A percentile compares a stretch with the other conserved stretches of the same genome.
Evolutionary conservation across 2,329 filamentous ascomycete species (phyloP).

Genomic region (Trichoderma guizhouense): DNA sequence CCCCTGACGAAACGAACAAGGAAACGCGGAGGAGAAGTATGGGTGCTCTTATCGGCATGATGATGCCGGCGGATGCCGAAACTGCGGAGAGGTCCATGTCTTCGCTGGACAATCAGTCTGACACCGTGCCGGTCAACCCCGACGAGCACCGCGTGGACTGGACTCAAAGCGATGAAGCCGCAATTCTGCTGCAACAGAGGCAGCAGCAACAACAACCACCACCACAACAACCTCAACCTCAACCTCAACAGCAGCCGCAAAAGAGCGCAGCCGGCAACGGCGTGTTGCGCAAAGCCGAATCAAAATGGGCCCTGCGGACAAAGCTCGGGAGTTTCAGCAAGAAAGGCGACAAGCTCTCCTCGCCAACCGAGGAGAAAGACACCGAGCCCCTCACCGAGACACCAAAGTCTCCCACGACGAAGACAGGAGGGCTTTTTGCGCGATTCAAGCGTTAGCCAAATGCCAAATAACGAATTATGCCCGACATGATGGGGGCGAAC

Average conservation of each 20-base stretch:
- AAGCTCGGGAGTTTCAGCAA: conserved; percentile 37
- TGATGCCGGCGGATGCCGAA: conserved; percentile 12
- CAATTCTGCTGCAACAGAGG: conserved; percentile 13
- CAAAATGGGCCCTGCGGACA: conserved; percentile 47
- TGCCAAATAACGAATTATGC: background rate
- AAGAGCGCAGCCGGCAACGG: conserved; percentile 22
- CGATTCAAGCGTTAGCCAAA: conserved; percentile 41
- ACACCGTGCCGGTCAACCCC: conserved; percentile 21
- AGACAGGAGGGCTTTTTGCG: conserved; percentile 38
- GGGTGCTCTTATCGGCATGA: conserved; percentile 31
- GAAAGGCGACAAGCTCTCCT: conserved; percentile 24
- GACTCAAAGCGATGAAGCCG: conserved; percentile 54
- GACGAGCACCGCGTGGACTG: conserved; percentile 51
- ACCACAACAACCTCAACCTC: background rate
- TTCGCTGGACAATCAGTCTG: conserved; percentile 20
- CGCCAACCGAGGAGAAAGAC: conserved; percentile 21
- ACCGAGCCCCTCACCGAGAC: conserved; percentile 19
- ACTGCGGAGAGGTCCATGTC: background rate
- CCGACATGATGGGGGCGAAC: background rate
- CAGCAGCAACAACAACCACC: background rate
- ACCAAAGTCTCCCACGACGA: conserved; percentile 34
- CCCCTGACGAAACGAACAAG: background rate
- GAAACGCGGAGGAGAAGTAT: conserved; percentile 37
- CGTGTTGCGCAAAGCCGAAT: conserved; percentile 44
- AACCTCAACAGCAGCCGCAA: background rate